These are phyloP conservation scores for Gentiana straminea DNA, from an alignment of 257 asterid species.

Conservation along the genomic window DNA sequence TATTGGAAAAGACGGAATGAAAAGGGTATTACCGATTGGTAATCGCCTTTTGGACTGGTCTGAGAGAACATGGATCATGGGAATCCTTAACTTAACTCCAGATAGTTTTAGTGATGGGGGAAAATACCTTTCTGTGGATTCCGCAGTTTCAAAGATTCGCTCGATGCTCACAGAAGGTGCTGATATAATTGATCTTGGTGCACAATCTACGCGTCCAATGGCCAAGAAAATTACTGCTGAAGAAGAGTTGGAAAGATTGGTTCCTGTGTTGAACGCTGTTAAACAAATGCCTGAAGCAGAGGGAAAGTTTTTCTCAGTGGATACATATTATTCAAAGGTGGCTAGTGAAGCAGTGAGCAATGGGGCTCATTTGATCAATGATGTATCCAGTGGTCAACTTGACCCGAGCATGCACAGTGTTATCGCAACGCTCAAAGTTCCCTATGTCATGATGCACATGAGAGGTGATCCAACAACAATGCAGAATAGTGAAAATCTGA, in stretches of 20 bases:
- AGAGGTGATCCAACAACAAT: slow-evolving; percentile 84
- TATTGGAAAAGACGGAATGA: slow-evolving; percentile 68
- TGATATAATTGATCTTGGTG: slow-evolving; percentile 82
- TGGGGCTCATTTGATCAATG: slow-evolving; percentile 74
- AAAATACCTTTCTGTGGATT: slow-evolving; percentile 39
- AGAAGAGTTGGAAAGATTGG: slow-evolving; percentile 65
- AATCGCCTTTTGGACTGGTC: slow-evolving; percentile 63
- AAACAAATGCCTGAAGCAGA: slow-evolving; percentile 61
- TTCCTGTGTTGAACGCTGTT: slow-evolving; percentile 73
- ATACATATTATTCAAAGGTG: slow-evolving; percentile 68
- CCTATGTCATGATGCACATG: slow-evolving; percentile 82
- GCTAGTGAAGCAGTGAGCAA: slow-evolving; percentile 62
- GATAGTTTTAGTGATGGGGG: slow-evolving; percentile 98
- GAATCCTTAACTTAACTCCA: slow-evolving; percentile 77
- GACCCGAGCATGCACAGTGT: slow-evolving; percentile 47
- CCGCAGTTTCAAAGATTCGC: slow-evolving; percentile 53
- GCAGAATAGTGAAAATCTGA: slow-evolving; percentile 59
- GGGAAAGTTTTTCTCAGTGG: slow-evolving; percentile 72
- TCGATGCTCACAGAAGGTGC: slow-evolving; percentile 64
- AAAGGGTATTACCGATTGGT: slow-evolving; percentile 69
- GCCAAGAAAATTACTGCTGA: slow-evolving; percentile 60
- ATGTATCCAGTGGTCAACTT: slow-evolving; percentile 64
- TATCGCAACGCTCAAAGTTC: slow-evolving; percentile 52
- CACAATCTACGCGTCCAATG: slow-evolving; percentile 94
- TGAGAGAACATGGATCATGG: slow-evolving; percentile 60